phyloP scores from a whole-genome alignment of 441 rosid species.

The Populus hybrid region DNA sequence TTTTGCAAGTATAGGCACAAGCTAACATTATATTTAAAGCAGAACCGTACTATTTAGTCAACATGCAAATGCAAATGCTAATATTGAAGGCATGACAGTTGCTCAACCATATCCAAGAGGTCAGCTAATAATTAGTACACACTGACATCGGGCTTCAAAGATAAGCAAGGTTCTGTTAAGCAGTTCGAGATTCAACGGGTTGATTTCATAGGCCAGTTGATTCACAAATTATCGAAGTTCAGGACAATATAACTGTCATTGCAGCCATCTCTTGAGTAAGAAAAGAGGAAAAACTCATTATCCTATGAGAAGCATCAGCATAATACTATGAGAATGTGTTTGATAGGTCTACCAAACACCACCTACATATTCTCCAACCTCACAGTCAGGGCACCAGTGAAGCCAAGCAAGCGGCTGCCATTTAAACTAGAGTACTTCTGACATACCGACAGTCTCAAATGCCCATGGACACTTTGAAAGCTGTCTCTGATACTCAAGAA shows the following conservation, averaged over 20 bases:
- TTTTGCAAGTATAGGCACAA: neutral
- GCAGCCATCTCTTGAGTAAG: neutral
- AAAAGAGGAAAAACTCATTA: neutral
- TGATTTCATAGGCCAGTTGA: neutral
- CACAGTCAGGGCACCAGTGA: neutral
- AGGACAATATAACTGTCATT: neutral
- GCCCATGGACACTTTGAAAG: slow-evolving; percentile 13
- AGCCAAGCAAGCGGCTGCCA: neutral
- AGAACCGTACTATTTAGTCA: neutral
- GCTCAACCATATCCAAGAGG: neutral
- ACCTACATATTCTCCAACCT: neutral
- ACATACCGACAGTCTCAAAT: neutral
- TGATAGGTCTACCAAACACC: neutral
- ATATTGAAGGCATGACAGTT: neutral
- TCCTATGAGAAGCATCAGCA: neutral
- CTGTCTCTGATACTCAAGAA: slow-evolving; percentile 17
- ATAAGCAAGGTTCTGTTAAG: neutral
- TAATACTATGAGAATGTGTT: neutral
- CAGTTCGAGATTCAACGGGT: neutral
- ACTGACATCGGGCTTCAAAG: neutral
- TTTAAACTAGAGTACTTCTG: neutral
- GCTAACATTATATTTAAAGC: neutral
- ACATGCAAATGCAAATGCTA: neutral
- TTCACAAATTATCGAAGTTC: neutral
- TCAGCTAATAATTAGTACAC: neutral